A percentile compares a stretch with the other conserved stretches of the same genome.
These are phyloP conservation scores for Saposhnikovia divaricata DNA, from an alignment of 129 eudicot species.

Conservation along the genomic window DNA sequence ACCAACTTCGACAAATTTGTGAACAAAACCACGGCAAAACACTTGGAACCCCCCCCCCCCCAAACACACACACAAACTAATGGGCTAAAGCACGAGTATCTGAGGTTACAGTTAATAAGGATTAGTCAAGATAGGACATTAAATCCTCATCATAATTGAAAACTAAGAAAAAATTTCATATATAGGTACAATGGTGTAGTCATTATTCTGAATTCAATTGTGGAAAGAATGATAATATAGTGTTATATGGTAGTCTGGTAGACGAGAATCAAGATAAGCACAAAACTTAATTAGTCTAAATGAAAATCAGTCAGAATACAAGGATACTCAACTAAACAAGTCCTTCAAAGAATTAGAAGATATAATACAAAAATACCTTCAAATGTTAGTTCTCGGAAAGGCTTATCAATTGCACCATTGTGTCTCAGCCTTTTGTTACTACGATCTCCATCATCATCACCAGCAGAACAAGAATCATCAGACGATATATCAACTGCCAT, in stretches of 20 bases:
- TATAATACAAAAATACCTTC: neutral
- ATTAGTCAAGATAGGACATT: neutral
- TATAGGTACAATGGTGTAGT: neutral
- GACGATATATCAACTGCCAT: neutral
- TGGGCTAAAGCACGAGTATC: neutral
- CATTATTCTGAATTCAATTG: neutral
- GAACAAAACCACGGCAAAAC: neutral
- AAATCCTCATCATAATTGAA: neutral
- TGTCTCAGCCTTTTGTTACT: neutral
- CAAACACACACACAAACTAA: no score
- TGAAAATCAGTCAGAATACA: neutral
- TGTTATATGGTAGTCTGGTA: neutral
- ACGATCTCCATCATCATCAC: neutral
- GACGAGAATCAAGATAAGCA: neutral
- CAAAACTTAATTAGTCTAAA: neutral
- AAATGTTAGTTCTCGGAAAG: neutral
- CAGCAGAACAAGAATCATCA: neutral
- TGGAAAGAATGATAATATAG: neutral
- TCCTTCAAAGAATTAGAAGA: neutral
- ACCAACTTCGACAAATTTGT: neutral
- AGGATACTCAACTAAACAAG: neutral
- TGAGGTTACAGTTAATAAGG: neutral
- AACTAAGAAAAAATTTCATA: neutral
- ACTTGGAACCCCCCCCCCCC: neutral
- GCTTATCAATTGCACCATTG: neutral